Conservation (phyloP, 2,329 filamentous ascomycete species). For the Penicillium sp. region DNA sequence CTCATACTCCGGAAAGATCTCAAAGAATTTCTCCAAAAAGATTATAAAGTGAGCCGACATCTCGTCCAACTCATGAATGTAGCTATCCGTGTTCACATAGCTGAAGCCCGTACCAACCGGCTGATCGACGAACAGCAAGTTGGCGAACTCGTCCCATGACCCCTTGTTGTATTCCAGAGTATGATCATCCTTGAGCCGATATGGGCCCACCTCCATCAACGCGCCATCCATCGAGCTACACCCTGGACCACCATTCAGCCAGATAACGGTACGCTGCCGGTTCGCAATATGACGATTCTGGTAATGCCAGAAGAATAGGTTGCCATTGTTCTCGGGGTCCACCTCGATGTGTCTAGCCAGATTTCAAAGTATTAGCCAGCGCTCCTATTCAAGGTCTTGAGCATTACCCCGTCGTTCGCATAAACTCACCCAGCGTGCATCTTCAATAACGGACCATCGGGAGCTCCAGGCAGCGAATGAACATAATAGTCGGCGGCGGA, state of each 20-base stretch:
- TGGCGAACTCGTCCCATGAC: constrained; percentile 98
- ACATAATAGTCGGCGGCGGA: constrained; percentile 88
- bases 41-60: constrained; percentile 87
- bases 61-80: constrained; percentile 77
- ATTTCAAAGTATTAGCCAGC: constrained; percentile 5
- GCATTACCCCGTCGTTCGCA: neutral
- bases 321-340: constrained; percentile 79
- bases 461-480: constrained; percentile 78
- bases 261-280: constrained; percentile 85
- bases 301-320: constrained; percentile 98
- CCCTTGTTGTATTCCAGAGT: constrained; percentile 81
- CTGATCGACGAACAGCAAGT: constrained; percentile 94
- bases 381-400: neutral
- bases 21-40: constrained; percentile 91
- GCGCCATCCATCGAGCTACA: constrained; percentile 97
- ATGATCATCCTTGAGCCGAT: constrained; percentile 74
- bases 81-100: constrained; percentile 88
- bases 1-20: constrained; percentile 86
- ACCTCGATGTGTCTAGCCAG: constrained; percentile 81
- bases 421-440: constrained; percentile 92
- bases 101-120: constrained; percentile 96
- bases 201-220: constrained; percentile 94
- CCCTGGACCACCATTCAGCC: constrained; percentile 95
- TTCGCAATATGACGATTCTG: constrained; percentile 95
- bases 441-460: constrained; percentile 76